Evolutionary conservation across 768 basidiomycete species (phyloP).

Genomic region (Pulveroboletus sp.): DNA sequence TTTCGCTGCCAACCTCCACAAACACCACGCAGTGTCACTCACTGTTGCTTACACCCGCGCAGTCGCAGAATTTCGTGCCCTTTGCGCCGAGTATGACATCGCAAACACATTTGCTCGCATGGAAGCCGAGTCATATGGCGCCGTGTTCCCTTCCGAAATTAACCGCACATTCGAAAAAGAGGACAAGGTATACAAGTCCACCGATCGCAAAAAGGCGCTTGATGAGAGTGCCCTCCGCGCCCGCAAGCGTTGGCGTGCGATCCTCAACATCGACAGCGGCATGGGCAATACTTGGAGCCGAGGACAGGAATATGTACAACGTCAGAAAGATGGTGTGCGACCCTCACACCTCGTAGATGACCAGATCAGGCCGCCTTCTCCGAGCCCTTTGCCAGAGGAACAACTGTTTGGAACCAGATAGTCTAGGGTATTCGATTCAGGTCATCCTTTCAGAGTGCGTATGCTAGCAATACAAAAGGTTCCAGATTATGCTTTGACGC

Average conservation of each 20-base stretch:
- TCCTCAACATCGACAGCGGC: conserved; percentile 43
- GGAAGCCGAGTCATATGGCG: conserved; percentile 80
- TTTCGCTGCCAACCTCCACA: conserved; percentile 78
- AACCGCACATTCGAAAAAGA: conserved; percentile 61
- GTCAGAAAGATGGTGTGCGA: conserved; percentile 69
- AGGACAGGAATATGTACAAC: conserved; percentile 66
- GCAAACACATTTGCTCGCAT: conserved; percentile 70
- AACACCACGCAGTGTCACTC: conserved; percentile 59
- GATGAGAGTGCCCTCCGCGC: conserved; percentile 62
- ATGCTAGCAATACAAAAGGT: conserved; percentile 16
- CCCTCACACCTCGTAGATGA: conserved; percentile 64
- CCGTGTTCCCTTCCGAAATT: conserved; percentile 60
- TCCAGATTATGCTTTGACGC: conserved; percentile 42
- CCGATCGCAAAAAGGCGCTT: conserved; percentile 52
- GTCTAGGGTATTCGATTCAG: conserved; percentile 4
- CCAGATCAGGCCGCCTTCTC: conserved; percentile 12
- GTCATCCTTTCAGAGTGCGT: conserved; percentile 1
- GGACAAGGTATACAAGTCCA: conserved; percentile 57
- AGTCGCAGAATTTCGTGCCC: conserved; percentile 81
- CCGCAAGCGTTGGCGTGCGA: conserved; percentile 76
- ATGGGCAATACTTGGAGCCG: conserved; percentile 59
- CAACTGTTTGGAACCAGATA: conserved; percentile 20
- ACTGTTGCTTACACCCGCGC: conserved; percentile 79
- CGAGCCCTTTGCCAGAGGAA: conserved; percentile 24
- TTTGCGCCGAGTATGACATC: conserved; percentile 83